phyloP scores from a whole-genome alignment of 495 filamentous ascomycete species.

The Viridothelium virens region DNA sequence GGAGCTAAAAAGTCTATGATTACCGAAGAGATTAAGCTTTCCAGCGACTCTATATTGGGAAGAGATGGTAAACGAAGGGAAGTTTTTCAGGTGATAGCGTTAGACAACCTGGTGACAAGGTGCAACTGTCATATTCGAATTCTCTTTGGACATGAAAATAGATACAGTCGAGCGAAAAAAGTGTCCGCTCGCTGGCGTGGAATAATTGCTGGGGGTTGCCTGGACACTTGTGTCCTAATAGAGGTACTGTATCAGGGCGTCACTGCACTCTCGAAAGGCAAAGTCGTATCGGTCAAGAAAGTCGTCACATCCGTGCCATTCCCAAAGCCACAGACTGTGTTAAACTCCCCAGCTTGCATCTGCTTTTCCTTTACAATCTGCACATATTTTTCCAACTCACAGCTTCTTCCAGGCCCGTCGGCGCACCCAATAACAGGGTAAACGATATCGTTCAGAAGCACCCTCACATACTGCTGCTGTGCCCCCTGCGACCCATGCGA shows the following conservation, averaged over 20 bases:
- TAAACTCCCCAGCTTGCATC: conserved; percentile 12
- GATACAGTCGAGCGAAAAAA: no score
- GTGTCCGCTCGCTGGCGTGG: no score
- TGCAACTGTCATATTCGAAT: no score
- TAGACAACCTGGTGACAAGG: no score
- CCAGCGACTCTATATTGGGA: no score
- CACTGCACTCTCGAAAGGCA: conserved; percentile 18
- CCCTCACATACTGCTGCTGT: not conserved
- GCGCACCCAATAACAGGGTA: conserved; percentile 14
- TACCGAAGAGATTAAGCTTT: no score
- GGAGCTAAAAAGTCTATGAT: no score
- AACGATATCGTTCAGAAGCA: not conserved
- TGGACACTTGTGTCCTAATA: no score
- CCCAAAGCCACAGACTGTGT: conserved; percentile 17
- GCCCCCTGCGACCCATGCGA: conserved; percentile 16
- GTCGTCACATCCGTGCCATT: conserved; percentile 20
- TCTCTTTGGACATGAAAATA: no score
- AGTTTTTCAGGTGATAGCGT: no score
- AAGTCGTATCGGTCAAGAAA: conserved; percentile 16
- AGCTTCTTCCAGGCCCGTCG: conserved; percentile 16
- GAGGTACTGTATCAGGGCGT: conserved; percentile 2
- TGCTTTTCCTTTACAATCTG: conserved; percentile 14
- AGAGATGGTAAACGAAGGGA: no score
- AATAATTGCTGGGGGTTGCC: no score
- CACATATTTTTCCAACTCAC: conserved; percentile 16